Evolutionary conservation across 2,329 filamentous ascomycete species (phyloP), one percentile per base, ranked within the genome.

Genomic region (Gnomoniopsis smithogilvyi): DNA sequence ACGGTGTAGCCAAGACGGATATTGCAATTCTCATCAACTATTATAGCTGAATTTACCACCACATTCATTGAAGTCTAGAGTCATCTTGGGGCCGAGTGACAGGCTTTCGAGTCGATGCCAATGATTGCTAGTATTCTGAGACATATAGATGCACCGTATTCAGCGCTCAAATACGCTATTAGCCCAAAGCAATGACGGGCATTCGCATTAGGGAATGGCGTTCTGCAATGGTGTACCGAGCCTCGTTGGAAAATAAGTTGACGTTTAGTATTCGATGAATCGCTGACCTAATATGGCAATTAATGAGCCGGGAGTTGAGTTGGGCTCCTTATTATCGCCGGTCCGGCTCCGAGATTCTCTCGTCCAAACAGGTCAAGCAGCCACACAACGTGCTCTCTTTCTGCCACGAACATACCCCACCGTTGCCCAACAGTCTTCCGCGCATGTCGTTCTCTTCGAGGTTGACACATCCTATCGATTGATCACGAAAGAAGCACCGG

Each of bases 31-130:
- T 4, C 8, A 30, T 30, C 26, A 30, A 30, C 8, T 54, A 14
- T 24, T n/a, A 8, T 45, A 22, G 8, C 51, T 58, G 53, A 50
- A 56, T 21, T 22, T 50, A 46, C 54, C 24, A 52, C 43, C 21
- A 49, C 41, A 54, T 33, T 59, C 54, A 54, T 59, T 51, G 50
- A 59, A 41, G 11, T 14, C 36, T 6, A 41, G 36, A 41, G 12
- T n/a, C n/a, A n/a, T 8, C 36, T n/a, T 12, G 12, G 11, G 36
- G 12, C 36, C 12, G 8, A 11, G 36, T 12, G 12, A 3, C 11
- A 38, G 4, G 15, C 36, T 17, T 38, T 4, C 15, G 8, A 30
- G 26, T 4, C 36, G 6, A 38, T 38, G 36, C 36, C 36, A 38
- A 4, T 38, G 36, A 36, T 38, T 12, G 36, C 6, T 38, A 30